A percentile compares a stretch with the other conserved stretches of the same genome.
These are phyloP conservation scores for Ophiocordyceps australis DNA, from an alignment of 2,329 filamentous ascomycete genomes.

Conservation along the genomic window DNA sequence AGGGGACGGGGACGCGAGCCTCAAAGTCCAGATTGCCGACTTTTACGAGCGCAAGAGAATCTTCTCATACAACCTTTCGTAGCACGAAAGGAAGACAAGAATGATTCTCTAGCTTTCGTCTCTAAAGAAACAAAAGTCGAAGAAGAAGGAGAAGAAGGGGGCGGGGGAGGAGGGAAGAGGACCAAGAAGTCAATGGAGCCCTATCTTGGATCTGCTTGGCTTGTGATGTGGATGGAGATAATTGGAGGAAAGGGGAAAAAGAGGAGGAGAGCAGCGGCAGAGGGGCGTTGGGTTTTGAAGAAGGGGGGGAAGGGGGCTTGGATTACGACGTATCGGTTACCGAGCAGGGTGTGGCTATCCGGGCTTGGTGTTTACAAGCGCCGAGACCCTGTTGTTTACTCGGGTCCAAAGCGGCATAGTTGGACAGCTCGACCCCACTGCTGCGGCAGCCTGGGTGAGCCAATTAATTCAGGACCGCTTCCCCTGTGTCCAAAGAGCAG, in stretches of 20 bases:
- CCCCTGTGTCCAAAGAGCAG: no score
- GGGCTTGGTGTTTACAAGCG: slow-evolving; percentile 6
- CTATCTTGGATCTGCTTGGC: no score
- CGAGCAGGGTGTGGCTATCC: slow-evolving; percentile 9
- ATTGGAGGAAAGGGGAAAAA: slow-evolving; percentile 15
- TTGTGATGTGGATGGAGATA: slow-evolving; percentile 17
- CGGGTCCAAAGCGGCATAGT: slow-evolving; percentile 8
- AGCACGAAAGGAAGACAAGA: slow-evolving; percentile 52
- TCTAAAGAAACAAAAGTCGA: slow-evolving; percentile 34
- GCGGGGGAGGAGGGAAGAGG: slow-evolving; percentile 12
- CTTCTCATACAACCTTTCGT: slow-evolving; percentile 47
- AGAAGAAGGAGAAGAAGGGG: slow-evolving; percentile 15
- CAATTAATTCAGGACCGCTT: no score
- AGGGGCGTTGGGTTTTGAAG: slow-evolving; percentile 20
- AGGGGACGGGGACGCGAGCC: slow-evolving; percentile 96
- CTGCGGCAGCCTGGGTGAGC: slow-evolving; percentile 1
- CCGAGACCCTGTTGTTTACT: slow-evolving; percentile 9
- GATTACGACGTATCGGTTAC: slow-evolving; percentile 2
- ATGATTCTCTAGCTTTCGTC: slow-evolving; percentile 47
- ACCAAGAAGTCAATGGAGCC: no score
- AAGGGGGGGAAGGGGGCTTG: slow-evolving; percentile 10
- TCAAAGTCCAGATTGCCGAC: slow-evolving; percentile 99
- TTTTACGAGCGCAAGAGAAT: slow-evolving; percentile 48
- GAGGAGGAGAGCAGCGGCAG: slow-evolving; percentile 11
- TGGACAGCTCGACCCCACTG: slow-evolving; percentile 5